A percentile compares a stretch with the other conserved stretches of the same genome.
These are phyloP conservation scores for Penicillium antarcticum DNA, from an alignment of 495 filamentous ascomycete species.

Conservation along the genomic window DNA sequence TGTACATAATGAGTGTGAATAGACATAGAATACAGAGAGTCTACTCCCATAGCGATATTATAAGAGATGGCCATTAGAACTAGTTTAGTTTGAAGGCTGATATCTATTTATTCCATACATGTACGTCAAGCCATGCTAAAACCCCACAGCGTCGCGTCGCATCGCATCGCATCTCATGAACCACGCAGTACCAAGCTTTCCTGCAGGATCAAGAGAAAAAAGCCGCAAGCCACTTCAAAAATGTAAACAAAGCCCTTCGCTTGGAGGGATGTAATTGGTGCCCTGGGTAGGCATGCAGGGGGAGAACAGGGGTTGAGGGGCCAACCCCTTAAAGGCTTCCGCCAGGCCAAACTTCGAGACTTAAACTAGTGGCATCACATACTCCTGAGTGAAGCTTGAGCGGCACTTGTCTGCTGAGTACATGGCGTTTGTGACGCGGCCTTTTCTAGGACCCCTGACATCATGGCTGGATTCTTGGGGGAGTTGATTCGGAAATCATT, in stretches of 20 bases:
- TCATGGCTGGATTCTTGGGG: slow-evolving; percentile 9
- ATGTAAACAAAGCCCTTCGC: neutral
- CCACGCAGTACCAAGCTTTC: neutral
- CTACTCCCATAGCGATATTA: no score
- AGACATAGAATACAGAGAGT: no score
- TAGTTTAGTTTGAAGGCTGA: no score
- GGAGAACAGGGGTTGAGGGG: neutral
- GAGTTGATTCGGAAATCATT: slow-evolving; percentile 1
- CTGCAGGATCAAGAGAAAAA: neutral
- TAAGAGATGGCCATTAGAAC: no score
- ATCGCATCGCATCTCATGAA: neutral
- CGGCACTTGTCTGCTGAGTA: neutral
- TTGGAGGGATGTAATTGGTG: neutral
- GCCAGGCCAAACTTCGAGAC: neutral
- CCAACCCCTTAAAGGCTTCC: neutral
- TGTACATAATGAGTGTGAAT: no score
- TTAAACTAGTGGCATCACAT: neutral
- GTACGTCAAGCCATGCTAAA: neutral
- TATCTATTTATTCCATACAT: no score
- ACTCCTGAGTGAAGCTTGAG: neutral
- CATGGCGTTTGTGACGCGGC: slow-evolving; percentile 3
- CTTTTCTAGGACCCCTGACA: neutral
- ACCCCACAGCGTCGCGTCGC: neutral
- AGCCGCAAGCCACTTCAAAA: neutral
- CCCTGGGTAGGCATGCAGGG: slow-evolving; percentile 4